Base-by-base conservation (phyloP, 192 early-diverging fungal species). In the Rhizophagus sp. region DNA sequence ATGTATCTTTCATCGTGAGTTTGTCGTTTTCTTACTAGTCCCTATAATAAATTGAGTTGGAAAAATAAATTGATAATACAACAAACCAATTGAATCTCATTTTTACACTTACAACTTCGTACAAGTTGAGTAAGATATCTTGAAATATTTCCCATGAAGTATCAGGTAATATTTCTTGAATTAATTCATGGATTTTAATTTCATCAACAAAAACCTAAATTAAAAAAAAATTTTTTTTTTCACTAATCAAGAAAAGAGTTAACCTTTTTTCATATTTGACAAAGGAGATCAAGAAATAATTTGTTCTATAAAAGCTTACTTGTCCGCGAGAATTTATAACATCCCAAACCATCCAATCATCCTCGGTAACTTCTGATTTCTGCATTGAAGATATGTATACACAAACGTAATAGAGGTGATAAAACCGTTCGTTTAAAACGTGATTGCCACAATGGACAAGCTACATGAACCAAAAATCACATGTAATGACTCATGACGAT, bases 21-120 rank as follows among this genome's bases (percentile, higher is more conserved):
- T 73, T 73, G 71, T 30, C 47, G 41, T 49, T 73, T 73, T 25
- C 71, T 73, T 44, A 73, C n/a, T 73, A 73, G 52, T 30, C 71
- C 71, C 71, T 73, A 10, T 1, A 73, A 50, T 50, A 25, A 72
- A 39, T 19, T 7, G 19, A 30, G 22, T 39, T 39, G 13, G 19
- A 10, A 17, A n/a, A 24, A 71, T 71, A 44, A 22, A 13, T 47
- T 10, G 0, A 30, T 30, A 72, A 27, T 25, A 1, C 30, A 27
- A 0, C 30, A 22, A 30, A 3, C 4, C 25, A 1, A 33, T 17
- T 24, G 10, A 73, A 50, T 11, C 17, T 50, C 22, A 39, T 24
- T 50, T 10, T 24, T 24, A 50, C 3, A 52, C 71, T 50, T 50
- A 73, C 71, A 73, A 73, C 44, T 22, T 41, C 27, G 50, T 73